Evolutionary conservation across 1,139 yeast genomes (phyloP), one percentile per base, ranked within the genome.

Genomic region (Saccharomyces hybrid): DNA sequence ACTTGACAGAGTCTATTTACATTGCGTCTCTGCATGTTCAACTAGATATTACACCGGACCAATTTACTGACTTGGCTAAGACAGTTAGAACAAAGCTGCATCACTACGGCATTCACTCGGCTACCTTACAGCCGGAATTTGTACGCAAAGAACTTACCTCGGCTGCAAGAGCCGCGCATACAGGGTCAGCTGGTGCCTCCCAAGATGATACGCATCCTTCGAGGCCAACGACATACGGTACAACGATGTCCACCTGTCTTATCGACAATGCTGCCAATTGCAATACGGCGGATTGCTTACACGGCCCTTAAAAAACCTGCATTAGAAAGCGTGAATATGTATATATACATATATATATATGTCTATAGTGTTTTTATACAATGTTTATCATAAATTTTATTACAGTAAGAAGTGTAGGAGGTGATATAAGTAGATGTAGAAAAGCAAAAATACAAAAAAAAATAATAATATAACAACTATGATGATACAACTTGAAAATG

Each of bases 111-210:
- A 84, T 93, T 57, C 96, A 90, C 64, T 86, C 95, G 44, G 96
- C 95, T 23, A 93, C 99, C 1, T 91, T 93, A 51, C 99, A 93
- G 71, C 98, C 97, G 0, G 97, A 91, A 72, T 90, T 83, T 55
- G 63, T 66, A 3, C 59, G 67, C 13, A 63, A 61, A 25, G 58
- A 62, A n/a, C 62, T 68, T 4, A 69, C 67, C 23, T 59, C 61
- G 26, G 64, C 60, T 41, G 64, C 65, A 26, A 65, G 68, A 49
- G 65, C 69, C 53, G 4, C 23, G 23, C 23, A 20, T 20, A 20
- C 23, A 20, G 23, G 23, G 23, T 20, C 23, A 3, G 23, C 23
- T 20, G 67, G 69, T 47, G 74, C 73, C 26, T 16, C 44, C 13
- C 44, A 38, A 38, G 25, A 38, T 0, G 38, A 13, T n/a, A 3